phyloP scores from a whole-genome alignment of 495 filamentous ascomycete species.

The Pseudomonodictys pantanalensis region DNA sequence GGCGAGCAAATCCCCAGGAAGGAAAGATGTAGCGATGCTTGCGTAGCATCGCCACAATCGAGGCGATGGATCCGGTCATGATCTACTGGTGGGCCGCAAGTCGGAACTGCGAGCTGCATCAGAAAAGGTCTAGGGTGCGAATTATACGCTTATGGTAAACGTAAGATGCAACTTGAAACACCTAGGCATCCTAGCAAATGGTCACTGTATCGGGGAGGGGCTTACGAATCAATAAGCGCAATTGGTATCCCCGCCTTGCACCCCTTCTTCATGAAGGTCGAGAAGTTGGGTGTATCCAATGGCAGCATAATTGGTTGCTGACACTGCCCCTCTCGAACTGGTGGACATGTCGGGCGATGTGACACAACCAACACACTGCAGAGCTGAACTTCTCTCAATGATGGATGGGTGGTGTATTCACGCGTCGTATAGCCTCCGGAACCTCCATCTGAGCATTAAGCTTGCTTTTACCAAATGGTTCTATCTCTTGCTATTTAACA shows the following conservation, averaged over 20 bases:
- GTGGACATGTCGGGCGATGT: no score
- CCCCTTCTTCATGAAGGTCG: not conserved
- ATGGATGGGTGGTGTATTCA: no score
- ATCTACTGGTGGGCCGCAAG: not conserved
- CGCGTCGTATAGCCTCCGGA: no score
- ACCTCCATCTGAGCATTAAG: no score
- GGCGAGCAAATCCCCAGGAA: no score
- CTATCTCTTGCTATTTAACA: not conserved
- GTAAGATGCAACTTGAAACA: constrained; percentile 14
- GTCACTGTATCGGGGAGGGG: not conserved
- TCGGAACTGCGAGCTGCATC: not conserved
- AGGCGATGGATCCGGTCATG: no score
- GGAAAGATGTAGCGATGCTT: no score
- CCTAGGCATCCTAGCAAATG: not conserved
- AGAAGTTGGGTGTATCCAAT: not conserved
- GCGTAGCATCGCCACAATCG: no score
- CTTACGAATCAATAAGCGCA: constrained; percentile 22
- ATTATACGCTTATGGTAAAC: not conserved
- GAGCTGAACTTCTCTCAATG: no score
- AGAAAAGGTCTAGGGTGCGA: not conserved
- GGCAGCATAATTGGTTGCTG: not conserved
- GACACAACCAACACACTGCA: no score
- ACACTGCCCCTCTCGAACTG: no score
- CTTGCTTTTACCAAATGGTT: no score
- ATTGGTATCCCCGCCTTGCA: not conserved